phyloP scores from a whole-genome alignment of 2,329 filamentous ascomycete genomes.

The Coniella lustricola region DNA sequence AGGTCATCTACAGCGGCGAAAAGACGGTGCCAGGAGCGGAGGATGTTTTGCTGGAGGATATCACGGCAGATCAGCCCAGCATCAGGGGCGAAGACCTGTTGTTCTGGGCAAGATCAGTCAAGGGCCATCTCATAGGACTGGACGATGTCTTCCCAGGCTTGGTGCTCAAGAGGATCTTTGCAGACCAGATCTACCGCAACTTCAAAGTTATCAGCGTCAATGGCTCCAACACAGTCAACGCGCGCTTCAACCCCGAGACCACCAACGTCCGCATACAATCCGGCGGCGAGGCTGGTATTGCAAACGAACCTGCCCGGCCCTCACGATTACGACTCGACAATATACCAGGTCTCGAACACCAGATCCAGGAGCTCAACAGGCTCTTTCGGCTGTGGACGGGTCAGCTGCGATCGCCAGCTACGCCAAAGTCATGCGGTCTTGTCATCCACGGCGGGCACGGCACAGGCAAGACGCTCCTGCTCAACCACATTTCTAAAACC shows the following conservation, averaged over 20 bases:
- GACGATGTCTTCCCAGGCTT: conserved; percentile 66
- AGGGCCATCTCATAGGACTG: conserved; percentile 32
- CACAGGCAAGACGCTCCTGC: conserved; percentile 74
- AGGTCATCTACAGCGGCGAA: conserved; percentile 51
- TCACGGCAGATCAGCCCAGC: conserved; percentile 33
- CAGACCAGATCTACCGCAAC: conserved; percentile 48
- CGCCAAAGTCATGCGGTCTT: conserved; percentile 47
- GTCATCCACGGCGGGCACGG: conserved; percentile 76
- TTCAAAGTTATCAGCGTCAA: conserved; percentile 56
- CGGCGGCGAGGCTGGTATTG: conserved; percentile 30
- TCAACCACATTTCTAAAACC: conserved; percentile 59
- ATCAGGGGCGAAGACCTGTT: conserved; percentile 26
- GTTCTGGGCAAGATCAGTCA: conserved; percentile 31
- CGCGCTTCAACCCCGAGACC: conserved; percentile 33
- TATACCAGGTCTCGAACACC: conserved; percentile 61
- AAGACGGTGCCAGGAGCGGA: conserved; percentile 46
- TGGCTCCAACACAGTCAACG: conserved; percentile 35
- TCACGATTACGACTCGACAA: conserved; percentile 39
- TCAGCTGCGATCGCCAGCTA: conserved; percentile 25
- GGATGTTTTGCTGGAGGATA: conserved; percentile 54
- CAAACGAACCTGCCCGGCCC: conserved; percentile 18
- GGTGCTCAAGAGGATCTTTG: conserved; percentile 57
- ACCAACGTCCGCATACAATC: conserved; percentile 25
- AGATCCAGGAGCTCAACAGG: conserved; percentile 59
- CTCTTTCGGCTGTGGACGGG: conserved; percentile 40